phyloP scores from a whole-genome alignment of 2,329 filamentous ascomycete species.

The Arachnomyces sp. region DNA sequence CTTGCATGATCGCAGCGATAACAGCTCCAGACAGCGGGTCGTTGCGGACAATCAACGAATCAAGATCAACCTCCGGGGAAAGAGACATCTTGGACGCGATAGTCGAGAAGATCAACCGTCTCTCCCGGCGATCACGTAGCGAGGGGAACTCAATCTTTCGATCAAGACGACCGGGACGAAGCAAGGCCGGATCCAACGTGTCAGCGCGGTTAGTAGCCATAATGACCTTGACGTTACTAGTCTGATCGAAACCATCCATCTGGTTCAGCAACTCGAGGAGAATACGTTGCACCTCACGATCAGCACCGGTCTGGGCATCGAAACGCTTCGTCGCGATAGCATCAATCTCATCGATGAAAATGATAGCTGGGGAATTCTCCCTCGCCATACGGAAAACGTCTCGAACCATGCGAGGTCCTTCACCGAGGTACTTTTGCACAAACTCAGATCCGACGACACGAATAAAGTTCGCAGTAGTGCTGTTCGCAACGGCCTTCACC shows the following conservation, averaged over 20 bases:
- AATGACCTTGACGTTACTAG: conserved; percentile 98
- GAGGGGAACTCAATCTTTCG: conserved; percentile 99
- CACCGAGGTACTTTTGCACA: conserved; percentile 96
- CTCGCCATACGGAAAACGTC: conserved; percentile 99
- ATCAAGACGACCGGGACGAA: conserved; percentile 90
- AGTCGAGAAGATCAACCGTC: conserved; percentile 93
- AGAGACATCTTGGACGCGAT: conserved; percentile 96
- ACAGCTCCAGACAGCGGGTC: conserved; percentile 91
- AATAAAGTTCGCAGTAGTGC: conserved; percentile 96
- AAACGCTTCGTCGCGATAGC: conserved; percentile 99
- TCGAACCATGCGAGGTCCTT: conserved; percentile 96
- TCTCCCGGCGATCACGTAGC: conserved; percentile 84
- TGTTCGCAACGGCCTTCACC: conserved; percentile 97
- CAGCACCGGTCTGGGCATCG: conserved; percentile 94
- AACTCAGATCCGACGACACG: conserved; percentile 97
- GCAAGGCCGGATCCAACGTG: conserved; percentile 86
- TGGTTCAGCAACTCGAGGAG: conserved; percentile 95
- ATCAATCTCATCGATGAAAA: conserved; percentile 99
- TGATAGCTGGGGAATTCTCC: conserved; percentile 96
- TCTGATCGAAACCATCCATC: conserved; percentile 99
- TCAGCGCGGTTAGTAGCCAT: conserved; percentile 99
- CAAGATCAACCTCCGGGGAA: conserved; percentile 90
- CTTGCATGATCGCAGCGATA: conserved; percentile 98
- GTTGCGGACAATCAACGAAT: conserved; percentile 92
- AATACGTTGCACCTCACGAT: conserved; percentile 97